phyloP scores from a whole-genome alignment of 441 rosid genomes.

The Flueggea neowawraea region DNA sequence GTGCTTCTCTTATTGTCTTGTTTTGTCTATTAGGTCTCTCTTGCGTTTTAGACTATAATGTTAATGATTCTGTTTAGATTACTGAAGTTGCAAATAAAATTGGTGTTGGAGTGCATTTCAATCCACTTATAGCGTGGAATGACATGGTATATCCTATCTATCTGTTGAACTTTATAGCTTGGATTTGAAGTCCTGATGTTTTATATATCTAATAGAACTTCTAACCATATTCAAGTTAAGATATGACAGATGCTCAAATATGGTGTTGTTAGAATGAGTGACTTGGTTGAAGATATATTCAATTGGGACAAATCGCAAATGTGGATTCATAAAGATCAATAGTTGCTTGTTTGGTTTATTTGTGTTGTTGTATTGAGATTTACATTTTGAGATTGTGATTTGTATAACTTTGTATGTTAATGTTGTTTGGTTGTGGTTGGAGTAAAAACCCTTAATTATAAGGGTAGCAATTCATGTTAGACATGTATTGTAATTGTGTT shows the following conservation, averaged over 20 bases:
- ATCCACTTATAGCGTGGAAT: slow-evolving; percentile 81
- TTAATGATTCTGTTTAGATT: slow-evolving; percentile 36
- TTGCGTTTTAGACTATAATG: neutral
- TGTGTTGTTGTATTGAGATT: no score
- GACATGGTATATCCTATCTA: slow-evolving; percentile 46
- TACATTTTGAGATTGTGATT: no score
- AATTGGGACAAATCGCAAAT: slow-evolving; percentile 2
- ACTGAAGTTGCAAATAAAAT: slow-evolving; percentile 64
- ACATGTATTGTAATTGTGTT: no score
- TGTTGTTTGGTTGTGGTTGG: no score
- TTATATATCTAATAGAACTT: neutral
- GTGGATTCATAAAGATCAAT: no score
- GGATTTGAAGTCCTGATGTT: neutral
- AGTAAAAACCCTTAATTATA: no score
- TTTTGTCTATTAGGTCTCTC: neutral
- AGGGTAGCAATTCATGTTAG: no score
- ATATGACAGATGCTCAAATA: slow-evolving; percentile 49
- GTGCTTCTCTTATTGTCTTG: slow-evolving; percentile 31
- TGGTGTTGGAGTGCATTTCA: slow-evolving; percentile 93
- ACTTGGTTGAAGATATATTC: slow-evolving; percentile 3
- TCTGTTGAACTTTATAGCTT: neutral
- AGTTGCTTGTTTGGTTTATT: no score
- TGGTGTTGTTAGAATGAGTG: slow-evolving; percentile 33
- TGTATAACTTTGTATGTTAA: no score
- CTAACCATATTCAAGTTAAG: slow-evolving; percentile 4